Conservation (phyloP, 768 basidiomycete species). For the Paxillus ammoniavirescens region DNA sequence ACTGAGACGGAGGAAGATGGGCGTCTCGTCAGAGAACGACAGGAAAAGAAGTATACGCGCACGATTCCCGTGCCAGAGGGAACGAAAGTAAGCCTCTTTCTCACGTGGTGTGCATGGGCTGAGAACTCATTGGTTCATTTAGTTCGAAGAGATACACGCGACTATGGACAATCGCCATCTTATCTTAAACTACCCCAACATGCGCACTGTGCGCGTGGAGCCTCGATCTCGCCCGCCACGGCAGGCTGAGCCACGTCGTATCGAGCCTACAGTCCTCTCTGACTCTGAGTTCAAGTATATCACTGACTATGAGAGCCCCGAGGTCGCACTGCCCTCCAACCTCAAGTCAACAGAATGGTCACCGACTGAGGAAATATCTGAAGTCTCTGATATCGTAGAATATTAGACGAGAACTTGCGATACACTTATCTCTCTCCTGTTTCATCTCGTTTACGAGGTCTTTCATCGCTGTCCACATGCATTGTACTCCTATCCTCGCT, state of each 20-base stretch:
- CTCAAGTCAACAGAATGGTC: conserved; percentile 25
- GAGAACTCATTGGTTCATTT: not conserved
- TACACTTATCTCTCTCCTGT: not conserved
- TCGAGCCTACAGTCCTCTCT: conserved; percentile 34
- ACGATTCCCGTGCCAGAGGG: conserved; percentile 73
- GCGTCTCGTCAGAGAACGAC: conserved; percentile 58
- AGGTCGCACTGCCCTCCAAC: conserved; percentile 8
- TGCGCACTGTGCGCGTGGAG: conserved; percentile 35
- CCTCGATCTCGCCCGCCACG: conserved; percentile 23
- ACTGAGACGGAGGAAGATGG: conserved; percentile 63
- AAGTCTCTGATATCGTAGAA: conserved; percentile 29
- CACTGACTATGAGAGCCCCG: conserved; percentile 23
- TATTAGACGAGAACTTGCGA: conserved; percentile 22
- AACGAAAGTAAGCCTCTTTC: conserved; percentile 50
- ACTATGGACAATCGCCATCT: conserved; percentile 62
- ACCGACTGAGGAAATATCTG: conserved; percentile 23
- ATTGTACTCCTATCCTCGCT: conserved; percentile 7
- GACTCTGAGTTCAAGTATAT: conserved; percentile 28
- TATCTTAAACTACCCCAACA: conserved; percentile 60
- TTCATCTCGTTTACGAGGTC: conserved; percentile 7
- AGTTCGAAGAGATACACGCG: conserved; percentile 77
- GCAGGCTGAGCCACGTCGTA: conserved; percentile 29
- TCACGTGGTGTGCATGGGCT: not conserved
- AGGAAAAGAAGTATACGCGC: conserved; percentile 62
- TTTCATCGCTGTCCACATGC: conserved; percentile 6